Base-by-base conservation (phyloP, 768 basidiomycete species). In the Russula abietina region DNA sequence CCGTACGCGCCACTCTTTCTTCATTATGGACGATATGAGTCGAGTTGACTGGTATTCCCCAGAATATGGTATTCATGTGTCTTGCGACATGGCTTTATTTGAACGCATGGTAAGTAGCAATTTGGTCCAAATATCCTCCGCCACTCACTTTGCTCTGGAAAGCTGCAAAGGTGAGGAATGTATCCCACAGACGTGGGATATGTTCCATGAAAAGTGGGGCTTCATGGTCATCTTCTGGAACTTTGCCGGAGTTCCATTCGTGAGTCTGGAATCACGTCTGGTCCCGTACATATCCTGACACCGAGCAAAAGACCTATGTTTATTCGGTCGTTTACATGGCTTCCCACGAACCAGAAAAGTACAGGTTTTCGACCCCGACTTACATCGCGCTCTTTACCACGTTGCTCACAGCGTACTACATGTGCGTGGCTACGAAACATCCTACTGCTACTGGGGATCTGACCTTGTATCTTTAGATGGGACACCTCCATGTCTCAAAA, bases 201-300 rank as follows among this genome's bases (percentile, higher is more conserved):
- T 99, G 93, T 97, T 87, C 79, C 92, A 96, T 69, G 96, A 99
- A 72, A 99, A 99, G 82, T 92, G 91, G 91, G 91, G 95, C 33
- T 98, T 95, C 80, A 88, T 98, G 84, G 88, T 98, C 67, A 97
- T 97, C 71, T 98, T 98, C 79, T 97, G 95, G 95, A 93, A 94
- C 72, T 85, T 93, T 69, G 91, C 94, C 2, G 94, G 93, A 50
- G 92, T 93, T 14, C 91, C 91, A 49, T 94, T 95, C 75, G 90
- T 91, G 72, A 66, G 89, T 75, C 59, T 30, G 38, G 33, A n/a
- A n/a, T 49, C 19, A 10, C 26, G 28, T n/a, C 9, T 36, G n/a
- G 48, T 33, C 58, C 22, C 57, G 2, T 60, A 56, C 49, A 52
- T 52, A 3, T 50, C 30, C 62, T 64, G 43, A 58, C 28, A 38